phyloP scores from a whole-genome alignment of 768 basidiomycete species.

The Xerocomus brunneocitrinus region DNA sequence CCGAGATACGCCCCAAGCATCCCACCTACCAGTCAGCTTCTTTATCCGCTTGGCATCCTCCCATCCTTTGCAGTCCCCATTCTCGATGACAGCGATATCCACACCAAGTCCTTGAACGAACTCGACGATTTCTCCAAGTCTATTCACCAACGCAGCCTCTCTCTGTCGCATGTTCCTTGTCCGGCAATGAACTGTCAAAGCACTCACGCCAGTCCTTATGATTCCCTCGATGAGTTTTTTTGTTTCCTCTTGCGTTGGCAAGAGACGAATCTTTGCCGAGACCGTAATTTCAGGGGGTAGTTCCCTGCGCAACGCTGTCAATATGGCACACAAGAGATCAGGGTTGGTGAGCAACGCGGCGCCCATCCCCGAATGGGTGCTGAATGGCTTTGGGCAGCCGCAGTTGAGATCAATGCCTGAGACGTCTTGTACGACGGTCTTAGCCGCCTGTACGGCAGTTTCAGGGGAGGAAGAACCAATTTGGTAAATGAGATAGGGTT shows the following conservation, averaged over 20 bases:
- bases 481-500: conserved; percentile 92
- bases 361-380: conserved; percentile 92
- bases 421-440: conserved; percentile 80
- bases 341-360: conserved; percentile 91
- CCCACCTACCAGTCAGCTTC: conserved; percentile 60
- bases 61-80: conserved; percentile 84
- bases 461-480: conserved; percentile 88
- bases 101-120: conserved; percentile 71
- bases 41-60: conserved; percentile 76
- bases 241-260: conserved; percentile 85
- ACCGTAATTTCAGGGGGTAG: conserved; percentile 79
- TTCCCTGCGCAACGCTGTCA: conserved; percentile 67
- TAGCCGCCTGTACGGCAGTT: conserved; percentile 89
- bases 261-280: conserved; percentile 89
- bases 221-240: conserved; percentile 86
- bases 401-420: conserved; percentile 96
- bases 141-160: conserved; percentile 72
- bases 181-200: conserved; percentile 91
- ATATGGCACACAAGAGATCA: conserved; percentile 84
- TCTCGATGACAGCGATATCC: conserved; percentile 86
- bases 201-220: conserved; percentile 80
- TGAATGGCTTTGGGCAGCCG: conserved; percentile 96
- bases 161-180: conserved; percentile 86
- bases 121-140: conserved; percentile 81
- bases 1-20: neutral